These are phyloP conservation scores for Dipteronia sinensis DNA, from an alignment of 345 rosid genomes.

Conservation along the genomic window DNA sequence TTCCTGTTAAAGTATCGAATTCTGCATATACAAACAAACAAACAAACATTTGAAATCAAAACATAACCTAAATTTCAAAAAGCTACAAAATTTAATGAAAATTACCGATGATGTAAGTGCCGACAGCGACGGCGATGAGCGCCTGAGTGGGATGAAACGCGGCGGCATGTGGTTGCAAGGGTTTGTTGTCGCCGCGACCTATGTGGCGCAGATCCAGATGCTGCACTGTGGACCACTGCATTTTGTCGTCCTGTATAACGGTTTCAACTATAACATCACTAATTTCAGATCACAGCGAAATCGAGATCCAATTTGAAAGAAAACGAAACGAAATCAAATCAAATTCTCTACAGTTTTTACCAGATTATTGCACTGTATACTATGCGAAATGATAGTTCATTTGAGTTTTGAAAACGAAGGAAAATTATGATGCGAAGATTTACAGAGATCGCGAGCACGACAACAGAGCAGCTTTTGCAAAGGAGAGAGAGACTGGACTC, in stretches of 20 bases:
- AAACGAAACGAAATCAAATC: background rate
- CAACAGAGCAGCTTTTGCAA: background rate
- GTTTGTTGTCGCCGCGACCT: slow-evolving; percentile 66
- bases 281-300: background rate
- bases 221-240: slow-evolving; percentile 99
- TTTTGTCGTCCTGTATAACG: slow-evolving; percentile 19
- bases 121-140: slow-evolving; percentile 74
- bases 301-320: background rate
- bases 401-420: background rate
- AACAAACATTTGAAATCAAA: slow-evolving; percentile 13
- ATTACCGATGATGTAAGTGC: slow-evolving; percentile 74
- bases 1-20: slow-evolving; percentile 89
- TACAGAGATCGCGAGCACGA: background rate
- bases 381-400: slow-evolving; percentile 11
- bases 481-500: background rate
- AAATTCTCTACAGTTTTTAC: background rate
- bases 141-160: slow-evolving; percentile 88
- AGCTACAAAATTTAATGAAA: background rate
- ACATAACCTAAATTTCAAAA: background rate
- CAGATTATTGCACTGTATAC: background rate
- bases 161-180: slow-evolving; percentile 88
- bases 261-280: background rate
- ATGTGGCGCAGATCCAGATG: slow-evolving; percentile 93
- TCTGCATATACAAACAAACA: slow-evolving; percentile 41
- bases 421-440: background rate